Evolutionary conservation across 192 early-diverging fungal species (phyloP), one percentile per base, ranked within the genome.

Genomic region (Cladochytrium replicatum): DNA sequence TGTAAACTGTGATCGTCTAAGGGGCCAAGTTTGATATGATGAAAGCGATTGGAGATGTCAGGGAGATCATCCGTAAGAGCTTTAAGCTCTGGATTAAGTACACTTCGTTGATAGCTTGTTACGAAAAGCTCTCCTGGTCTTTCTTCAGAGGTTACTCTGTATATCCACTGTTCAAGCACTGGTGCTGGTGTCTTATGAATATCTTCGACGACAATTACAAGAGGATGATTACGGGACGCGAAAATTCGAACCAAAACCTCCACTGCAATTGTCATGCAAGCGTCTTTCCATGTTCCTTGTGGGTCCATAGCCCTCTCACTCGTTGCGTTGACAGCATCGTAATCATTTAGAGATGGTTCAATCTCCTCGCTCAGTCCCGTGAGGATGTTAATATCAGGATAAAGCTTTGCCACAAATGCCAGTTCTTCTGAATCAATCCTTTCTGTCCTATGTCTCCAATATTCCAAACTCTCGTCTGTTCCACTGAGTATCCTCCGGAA

Each of bases 21-120:
- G 25, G 66, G 67, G 13, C 47, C 51, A 6, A 74, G 52, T 17
- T 46, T 25, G 13, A 72, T 46, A 8, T 31, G 17, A 4, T 37
- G 2, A 25, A 25, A 4, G 21, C 29, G n/a, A n/a, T n/a, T n/a
- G n/a, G n/a, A n/a, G n/a, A n/a, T n/a, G n/a, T n/a, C n/a, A n/a
- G n/a, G n/a, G n/a, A n/a, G n/a, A n/a, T n/a, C 19, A 74, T 38
- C 29, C 63, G 67, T n/a, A 43, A 48, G 7, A 74, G 52, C 19
- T 46, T 25, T 17, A 72, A 41, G 9, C 32, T 21, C 3, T n/a
- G n/a, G n/a, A n/a, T n/a, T n/a, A n/a, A n/a, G n/a, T 37, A 2
- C 31, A 25, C 4, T 29, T 38, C n/a, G n/a, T n/a, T n/a, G n/a
- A n/a, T n/a, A n/a, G n/a, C n/a, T n/a, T n/a, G n/a, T n/a, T n/a